Evolutionary conservation across 345 rosid species (phyloP).

Genomic region (Salix arbutifolia): DNA sequence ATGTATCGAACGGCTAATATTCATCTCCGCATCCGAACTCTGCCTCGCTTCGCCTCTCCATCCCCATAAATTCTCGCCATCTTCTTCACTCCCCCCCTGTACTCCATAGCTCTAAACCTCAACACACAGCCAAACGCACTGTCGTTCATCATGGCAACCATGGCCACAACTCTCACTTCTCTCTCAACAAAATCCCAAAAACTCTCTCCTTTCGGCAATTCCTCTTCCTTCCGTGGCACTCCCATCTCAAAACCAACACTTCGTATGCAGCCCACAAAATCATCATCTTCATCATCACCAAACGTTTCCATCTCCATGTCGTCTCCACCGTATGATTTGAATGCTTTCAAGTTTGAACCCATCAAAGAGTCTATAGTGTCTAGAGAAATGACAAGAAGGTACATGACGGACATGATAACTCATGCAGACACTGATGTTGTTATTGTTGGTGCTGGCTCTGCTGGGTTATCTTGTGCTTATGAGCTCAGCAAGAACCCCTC

Average conservation of each 20-base stretch:
- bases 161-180: conserved; percentile 42
- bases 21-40: too few species aligned
- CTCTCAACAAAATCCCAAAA: conserved; percentile 34
- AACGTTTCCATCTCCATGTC: conserved; percentile 21
- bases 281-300: background rate
- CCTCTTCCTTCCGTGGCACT: conserved; percentile 47
- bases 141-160: conserved; percentile 35
- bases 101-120: background rate
- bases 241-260: conserved; percentile 23
- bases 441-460: conserved; percentile 69
- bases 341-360: conserved; percentile 50
- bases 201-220: conserved; percentile 12
- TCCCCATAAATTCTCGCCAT: conserved; percentile 19
- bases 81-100: background rate
- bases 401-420: conserved; percentile 73
- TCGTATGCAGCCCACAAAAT: conserved; percentile 22
- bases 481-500: conserved; percentile 71
- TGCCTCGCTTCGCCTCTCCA: too few species aligned
- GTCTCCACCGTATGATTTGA: conserved; percentile 39
- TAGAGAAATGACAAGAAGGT: conserved; percentile 67
- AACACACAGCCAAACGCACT: background rate
- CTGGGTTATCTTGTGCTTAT: conserved; percentile 65
- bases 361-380: conserved; percentile 63
- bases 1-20: too few species aligned
- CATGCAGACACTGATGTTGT: conserved; percentile 69